Percentiles rank a stretch among this genome's conserved stretches.
Evolutionary conservation across 805 yeast species (phyloP).

Genomic region (Candida nonsorbophila): DNA sequence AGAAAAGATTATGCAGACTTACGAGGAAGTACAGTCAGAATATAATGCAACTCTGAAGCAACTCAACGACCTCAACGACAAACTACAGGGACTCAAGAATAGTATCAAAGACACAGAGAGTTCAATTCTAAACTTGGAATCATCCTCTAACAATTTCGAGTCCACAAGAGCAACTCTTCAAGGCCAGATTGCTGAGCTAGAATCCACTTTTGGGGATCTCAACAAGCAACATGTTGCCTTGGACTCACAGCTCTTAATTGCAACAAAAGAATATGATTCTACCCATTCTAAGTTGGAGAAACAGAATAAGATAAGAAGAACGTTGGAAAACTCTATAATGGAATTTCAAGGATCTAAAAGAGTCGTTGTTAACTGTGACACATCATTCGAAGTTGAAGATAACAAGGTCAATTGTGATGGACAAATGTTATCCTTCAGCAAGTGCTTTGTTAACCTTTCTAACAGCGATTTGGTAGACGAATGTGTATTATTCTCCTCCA

Average conservation of each 20-base stretch:
- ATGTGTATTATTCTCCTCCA: constrained; percentile 13
- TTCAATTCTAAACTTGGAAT: background rate
- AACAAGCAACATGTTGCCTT: background rate
- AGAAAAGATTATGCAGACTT: constrained; percentile 3
- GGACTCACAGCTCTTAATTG: constrained; percentile 1
- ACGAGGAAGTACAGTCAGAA: constrained; percentile 1
- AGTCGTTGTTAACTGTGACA: constrained; percentile 13
- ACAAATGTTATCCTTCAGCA: constrained; percentile 10
- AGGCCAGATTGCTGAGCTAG: background rate
- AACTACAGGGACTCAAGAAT: background rate
- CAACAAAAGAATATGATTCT: constrained; percentile 4
- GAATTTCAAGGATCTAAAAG: constrained; percentile 20
- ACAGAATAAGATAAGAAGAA: constrained; percentile 33
- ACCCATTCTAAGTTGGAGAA: constrained; percentile 23
- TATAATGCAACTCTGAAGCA: constrained; percentile 1
- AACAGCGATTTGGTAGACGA: constrained; percentile 14
- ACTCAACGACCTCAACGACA: background rate
- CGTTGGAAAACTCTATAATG: constrained; percentile 46
- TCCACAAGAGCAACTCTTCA: background rate
- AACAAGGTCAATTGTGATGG: constrained; percentile 4
- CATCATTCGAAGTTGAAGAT: constrained; percentile 2
- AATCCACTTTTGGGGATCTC: background rate
- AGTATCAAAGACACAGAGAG: too few species aligned
- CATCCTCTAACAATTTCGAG: background rate
- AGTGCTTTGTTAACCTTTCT: constrained; percentile 8